A percentile compares a stretch with the other conserved stretches of the same genome.
phyloP scores from a whole-genome alignment of 2,329 filamentous ascomycete species.

The Cordyceps tenuipes region DNA sequence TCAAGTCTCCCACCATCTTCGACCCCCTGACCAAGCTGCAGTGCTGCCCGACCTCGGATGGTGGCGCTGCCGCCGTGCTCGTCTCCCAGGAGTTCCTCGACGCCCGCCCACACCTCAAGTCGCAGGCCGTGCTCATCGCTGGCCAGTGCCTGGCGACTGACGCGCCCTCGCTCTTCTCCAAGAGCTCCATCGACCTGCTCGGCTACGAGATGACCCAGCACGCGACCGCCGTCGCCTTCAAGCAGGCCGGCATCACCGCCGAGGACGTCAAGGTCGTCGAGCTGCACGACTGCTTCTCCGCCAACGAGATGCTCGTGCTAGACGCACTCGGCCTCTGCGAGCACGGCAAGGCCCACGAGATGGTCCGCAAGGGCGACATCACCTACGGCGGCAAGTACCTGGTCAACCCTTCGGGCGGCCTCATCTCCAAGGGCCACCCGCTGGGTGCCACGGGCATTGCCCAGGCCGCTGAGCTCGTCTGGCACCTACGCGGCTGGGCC shows the following conservation, averaged over 20 bases:
- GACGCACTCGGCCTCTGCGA: constrained; percentile 76
- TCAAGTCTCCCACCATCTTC: constrained; percentile 69
- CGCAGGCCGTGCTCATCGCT: constrained; percentile 79
- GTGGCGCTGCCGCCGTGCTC: constrained; percentile 78
- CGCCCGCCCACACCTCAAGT: constrained; percentile 69
- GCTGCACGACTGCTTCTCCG: constrained; percentile 92
- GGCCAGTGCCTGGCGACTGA: constrained; percentile 87
- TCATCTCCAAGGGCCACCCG: constrained; percentile 94
- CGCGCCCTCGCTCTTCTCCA: constrained; percentile 67
- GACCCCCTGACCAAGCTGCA: constrained; percentile 93
- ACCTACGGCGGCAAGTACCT: constrained; percentile 81
- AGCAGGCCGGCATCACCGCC: constrained; percentile 62
- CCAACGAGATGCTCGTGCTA: constrained; percentile 87
- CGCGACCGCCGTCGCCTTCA: constrained; percentile 61
- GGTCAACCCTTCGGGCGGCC: constrained; percentile 86
- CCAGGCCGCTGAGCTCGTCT: constrained; percentile 89
- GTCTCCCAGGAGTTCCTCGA: constrained; percentile 86
- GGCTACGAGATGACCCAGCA: constrained; percentile 76
- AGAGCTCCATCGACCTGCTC: constrained; percentile 77
- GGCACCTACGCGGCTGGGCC: constrained; percentile 93
- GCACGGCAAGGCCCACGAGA: constrained; percentile 80
- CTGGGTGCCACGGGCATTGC: constrained; percentile 91
- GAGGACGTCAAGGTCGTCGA: constrained; percentile 76
- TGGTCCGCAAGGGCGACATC: constrained; percentile 79
- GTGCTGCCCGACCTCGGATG: constrained; percentile 94